Evolutionary conservation across 306 rosid species (phyloP), one percentile per base, ranked within the genome.

Genomic region (Quercus ilex): DNA sequence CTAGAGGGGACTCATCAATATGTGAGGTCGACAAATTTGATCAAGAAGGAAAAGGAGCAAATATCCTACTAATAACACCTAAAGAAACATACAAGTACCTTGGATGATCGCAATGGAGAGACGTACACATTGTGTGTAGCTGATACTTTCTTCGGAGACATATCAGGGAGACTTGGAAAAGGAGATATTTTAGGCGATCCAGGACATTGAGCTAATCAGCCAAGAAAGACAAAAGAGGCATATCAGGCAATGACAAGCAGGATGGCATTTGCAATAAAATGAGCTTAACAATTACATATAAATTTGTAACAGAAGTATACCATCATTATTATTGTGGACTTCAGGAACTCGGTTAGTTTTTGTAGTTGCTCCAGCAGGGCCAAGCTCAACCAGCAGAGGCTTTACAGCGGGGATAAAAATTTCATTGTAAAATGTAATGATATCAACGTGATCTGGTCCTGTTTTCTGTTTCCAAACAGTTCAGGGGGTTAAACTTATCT

Each of bases 141-240:
- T 73, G 99, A 96, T 26, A 96, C 98, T 83, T 96, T 96, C 86
- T 96, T 96, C 3, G 99, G 99, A 6, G 99, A 96, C 99, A 96
- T 96, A 83, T 96, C 99, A 19, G 99, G 99, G 75, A 96, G 96
- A 82, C 89, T 91, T 56, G 97, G 98, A 79, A 96, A 96, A 74
- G 94, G 82, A 31, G 99, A 90, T 79, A 91, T 86, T 82, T 93
- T 91, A 18, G 99, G 99, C 46, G 99, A 96, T 60, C 94, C 97
- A 5, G 99, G 99, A 79, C 96, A 90, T 75, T 87, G 94, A 76
- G 87, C 98, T 88, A 80, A 84, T 72, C 80, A 78, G 51, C 82
- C 85, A 78, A 75, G 15, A 77, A 77, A 65, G 74, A 79, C 46
- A 76, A 31, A 78, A 49, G 57, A 63, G 41, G 15, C 56, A 73